Conservation (phyloP, 2,329 filamentous ascomycete species). For the Mollisia scopiformis region DNA sequence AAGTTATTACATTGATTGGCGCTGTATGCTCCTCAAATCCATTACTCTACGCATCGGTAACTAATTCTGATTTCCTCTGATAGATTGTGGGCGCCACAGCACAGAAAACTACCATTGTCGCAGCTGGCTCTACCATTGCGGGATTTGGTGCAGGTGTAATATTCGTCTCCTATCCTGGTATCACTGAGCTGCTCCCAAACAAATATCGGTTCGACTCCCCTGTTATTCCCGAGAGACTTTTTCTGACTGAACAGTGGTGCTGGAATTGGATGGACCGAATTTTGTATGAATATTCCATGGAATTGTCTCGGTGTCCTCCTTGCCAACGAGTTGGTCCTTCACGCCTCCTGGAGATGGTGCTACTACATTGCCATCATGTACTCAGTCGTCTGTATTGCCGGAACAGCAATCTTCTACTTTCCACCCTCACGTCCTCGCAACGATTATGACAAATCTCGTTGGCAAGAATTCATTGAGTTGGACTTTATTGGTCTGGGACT, state of each 20-base stretch:
- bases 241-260: constrained; percentile 31
- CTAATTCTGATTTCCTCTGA: constrained; percentile 22
- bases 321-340: constrained; percentile 41
- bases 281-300: constrained; percentile 35
- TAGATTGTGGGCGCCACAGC: constrained; percentile 34
- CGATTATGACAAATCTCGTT: constrained; percentile 41
- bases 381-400: constrained; percentile 40
- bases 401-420: constrained; percentile 50
- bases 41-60: background rate
- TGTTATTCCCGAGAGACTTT: background rate
- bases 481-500: constrained; percentile 50
- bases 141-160: constrained; percentile 39
- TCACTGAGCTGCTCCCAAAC: constrained; percentile 47
- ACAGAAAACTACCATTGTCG: constrained; percentile 28
- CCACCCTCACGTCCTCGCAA: constrained; percentile 48
- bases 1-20: constrained; percentile 29
- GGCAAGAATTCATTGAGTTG: constrained; percentile 46
- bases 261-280: constrained; percentile 36
- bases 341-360: constrained; percentile 50
- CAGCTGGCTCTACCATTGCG: constrained; percentile 36
- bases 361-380: constrained; percentile 53
- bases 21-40: constrained; percentile 15
- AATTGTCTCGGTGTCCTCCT: constrained; percentile 27
- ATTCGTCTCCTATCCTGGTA: constrained; percentile 40
- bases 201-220: constrained; percentile 40